These are phyloP conservation scores for Quercus dentata DNA, from an alignment of 306 rosid genomes.

Conservation along the genomic window DNA sequence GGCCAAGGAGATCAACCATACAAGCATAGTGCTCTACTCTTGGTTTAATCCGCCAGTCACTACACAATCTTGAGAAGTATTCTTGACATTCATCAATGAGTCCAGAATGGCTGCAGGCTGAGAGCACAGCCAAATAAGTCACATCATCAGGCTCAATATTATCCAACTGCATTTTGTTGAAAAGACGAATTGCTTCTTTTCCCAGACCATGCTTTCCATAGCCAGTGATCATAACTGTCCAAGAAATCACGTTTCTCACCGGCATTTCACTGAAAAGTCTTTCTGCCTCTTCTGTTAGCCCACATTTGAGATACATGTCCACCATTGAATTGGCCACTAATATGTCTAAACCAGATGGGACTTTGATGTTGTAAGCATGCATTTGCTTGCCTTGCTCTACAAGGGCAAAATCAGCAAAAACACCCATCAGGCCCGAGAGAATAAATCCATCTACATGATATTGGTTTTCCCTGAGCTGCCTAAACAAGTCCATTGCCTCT, in stretches of 20 bases:
- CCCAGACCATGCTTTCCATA: conserved; percentile 66
- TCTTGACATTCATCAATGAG: conserved; percentile 50
- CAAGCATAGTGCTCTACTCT: conserved; percentile 67
- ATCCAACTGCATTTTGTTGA: conserved; percentile 38
- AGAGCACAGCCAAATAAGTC: conserved; percentile 55
- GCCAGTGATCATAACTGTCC: conserved; percentile 74
- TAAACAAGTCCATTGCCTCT: conserved; percentile 56
- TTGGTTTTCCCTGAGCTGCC: conserved; percentile 41
- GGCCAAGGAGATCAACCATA: conserved; percentile 66
- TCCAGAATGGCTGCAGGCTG: conserved; percentile 72
- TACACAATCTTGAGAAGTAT: conserved; percentile 41
- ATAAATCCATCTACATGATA: conserved; percentile 50
- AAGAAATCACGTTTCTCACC: conserved; percentile 44
- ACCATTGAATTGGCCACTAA: conserved; percentile 57
- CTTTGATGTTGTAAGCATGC: conserved; percentile 52
- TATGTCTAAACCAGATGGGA: conserved; percentile 50
- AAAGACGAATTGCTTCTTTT: conserved; percentile 39
- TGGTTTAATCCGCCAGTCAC: conserved; percentile 21
- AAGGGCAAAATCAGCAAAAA: conserved; percentile 62
- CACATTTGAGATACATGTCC: conserved; percentile 73
- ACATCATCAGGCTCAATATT: conserved; percentile 51
- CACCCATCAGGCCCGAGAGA: conserved; percentile 56
- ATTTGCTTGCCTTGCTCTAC: conserved; percentile 63
- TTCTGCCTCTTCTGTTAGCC: conserved; percentile 47
- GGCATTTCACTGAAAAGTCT: conserved; percentile 43